A percentile compares a stretch with the other conserved stretches of the same genome.
These are phyloP conservation scores for Lasiodiplodia hormozganensis DNA, from an alignment of 2,329 filamentous ascomycete genomes.

Conservation along the genomic window DNA sequence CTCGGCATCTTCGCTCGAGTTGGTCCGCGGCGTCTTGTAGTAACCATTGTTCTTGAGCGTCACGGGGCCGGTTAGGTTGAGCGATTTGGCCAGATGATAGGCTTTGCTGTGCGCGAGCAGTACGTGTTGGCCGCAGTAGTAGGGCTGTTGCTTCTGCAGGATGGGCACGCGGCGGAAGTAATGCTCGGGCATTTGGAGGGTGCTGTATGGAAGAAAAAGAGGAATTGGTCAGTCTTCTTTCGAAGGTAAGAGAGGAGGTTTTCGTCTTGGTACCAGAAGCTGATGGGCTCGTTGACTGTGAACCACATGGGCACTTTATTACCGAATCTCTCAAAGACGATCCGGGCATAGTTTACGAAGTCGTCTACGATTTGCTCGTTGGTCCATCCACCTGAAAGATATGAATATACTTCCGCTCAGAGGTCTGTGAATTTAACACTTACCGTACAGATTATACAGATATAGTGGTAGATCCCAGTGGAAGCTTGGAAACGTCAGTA, in stretches of 20 bases:
- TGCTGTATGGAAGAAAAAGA: background rate
- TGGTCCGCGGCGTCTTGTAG: slow-evolving; percentile 46
- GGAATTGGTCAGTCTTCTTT: background rate
- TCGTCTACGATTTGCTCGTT: slow-evolving; percentile 41
- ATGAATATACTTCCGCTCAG: background rate
- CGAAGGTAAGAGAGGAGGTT: background rate
- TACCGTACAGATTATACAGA: slow-evolving; percentile 46
- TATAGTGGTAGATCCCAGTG: slow-evolving; percentile 38
- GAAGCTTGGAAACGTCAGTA: slow-evolving; percentile 4
- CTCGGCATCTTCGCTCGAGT: slow-evolving; percentile 42
- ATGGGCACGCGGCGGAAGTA: slow-evolving; percentile 48
- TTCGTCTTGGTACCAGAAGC: slow-evolving; percentile 36
- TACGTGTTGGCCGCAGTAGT: slow-evolving; percentile 46
- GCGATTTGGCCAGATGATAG: slow-evolving; percentile 52
- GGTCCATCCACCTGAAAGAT: slow-evolving; percentile 42
- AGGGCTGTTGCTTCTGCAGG: slow-evolving; percentile 41
- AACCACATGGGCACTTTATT: slow-evolving; percentile 50
- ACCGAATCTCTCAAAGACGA: slow-evolving; percentile 49
- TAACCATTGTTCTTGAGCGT: slow-evolving; percentile 48
- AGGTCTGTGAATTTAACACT: background rate
- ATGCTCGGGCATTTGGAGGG: slow-evolving; percentile 30
- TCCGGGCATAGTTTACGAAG: slow-evolving; percentile 50
- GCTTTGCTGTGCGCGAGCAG: slow-evolving; percentile 46
- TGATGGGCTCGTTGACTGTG: slow-evolving; percentile 52
- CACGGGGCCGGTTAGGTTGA: slow-evolving; percentile 48